Percentiles rank a stretch among this genome's conserved stretches.
These are phyloP conservation scores for Aechmea fasciata DNA, from an alignment of 176 grass and related monocot genomes.

Conservation along the genomic window DNA sequence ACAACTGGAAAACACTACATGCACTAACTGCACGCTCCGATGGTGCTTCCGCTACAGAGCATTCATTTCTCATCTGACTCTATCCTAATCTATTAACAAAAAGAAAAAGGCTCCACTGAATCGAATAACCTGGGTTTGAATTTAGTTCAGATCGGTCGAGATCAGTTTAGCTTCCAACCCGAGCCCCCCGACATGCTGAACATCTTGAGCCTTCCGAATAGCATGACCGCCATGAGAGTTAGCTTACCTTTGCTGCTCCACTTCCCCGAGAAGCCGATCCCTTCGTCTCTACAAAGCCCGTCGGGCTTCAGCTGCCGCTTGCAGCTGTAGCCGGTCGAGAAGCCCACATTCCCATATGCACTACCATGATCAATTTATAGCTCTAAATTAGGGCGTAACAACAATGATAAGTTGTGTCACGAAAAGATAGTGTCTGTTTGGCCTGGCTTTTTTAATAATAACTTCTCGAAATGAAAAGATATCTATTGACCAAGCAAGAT, in stretches of 20 bases:
- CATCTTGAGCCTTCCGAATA: constrained; percentile 80
- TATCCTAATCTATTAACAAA: too few relatives aligned
- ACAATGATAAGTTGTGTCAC: not conserved
- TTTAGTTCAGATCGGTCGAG: too few relatives aligned
- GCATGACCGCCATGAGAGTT: constrained; percentile 49
- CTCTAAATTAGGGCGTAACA: not conserved
- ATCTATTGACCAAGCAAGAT: too few relatives aligned
- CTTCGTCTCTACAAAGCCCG: constrained; percentile 30
- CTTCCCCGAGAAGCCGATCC: constrained; percentile 42
- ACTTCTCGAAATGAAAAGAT: not conserved
- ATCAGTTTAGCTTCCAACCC: constrained; percentile 32
- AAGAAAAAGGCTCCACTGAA: too few relatives aligned
- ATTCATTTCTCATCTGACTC: too few relatives aligned
- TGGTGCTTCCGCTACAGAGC: too few relatives aligned
- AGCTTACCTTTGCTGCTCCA: constrained; percentile 59
- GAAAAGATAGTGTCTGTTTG: too few relatives aligned
- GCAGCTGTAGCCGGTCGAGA: constrained; percentile 61
- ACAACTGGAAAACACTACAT: too few relatives aligned
- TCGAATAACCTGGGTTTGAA: too few relatives aligned
- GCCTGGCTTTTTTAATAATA: too few relatives aligned
- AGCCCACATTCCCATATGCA: constrained; percentile 56
- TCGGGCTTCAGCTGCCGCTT: constrained; percentile 37
- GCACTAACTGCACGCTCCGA: too few relatives aligned
- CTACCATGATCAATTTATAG: constrained; percentile 17
- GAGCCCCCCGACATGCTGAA: constrained; percentile 37